Evolutionary conservation across 139 green algal genomes (phyloP), one percentile per base, ranked within the genome.

Genomic region (Chlorella ohadii): DNA sequence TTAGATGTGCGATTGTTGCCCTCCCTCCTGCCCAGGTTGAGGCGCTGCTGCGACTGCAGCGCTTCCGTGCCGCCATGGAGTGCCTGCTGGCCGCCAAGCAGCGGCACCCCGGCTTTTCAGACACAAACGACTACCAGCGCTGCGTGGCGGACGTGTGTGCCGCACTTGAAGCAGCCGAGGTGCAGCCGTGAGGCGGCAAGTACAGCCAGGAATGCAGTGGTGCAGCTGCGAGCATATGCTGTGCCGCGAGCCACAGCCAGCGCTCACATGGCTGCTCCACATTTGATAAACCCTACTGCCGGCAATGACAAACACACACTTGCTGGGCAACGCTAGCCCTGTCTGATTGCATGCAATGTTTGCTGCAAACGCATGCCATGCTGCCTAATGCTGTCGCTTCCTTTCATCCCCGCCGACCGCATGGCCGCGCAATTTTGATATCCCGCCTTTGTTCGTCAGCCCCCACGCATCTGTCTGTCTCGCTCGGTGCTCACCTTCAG

Each of bases 31-130:
- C 63, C 38, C 78, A 83, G 78, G 72, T 81, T 19, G 81, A 86
- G 59, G 81, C 72, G 12, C 31, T 76, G 72, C 39, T 86, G 28
- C 36, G 7, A 11, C 70, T 85, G 56, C 20, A 15, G 27, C 36
- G 34, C 15, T n/a, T 61, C 55, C 39, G 25, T 0, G 55, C 55
- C 3, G 80, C 80, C 31, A n/a, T 72, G 68, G n/a, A 79, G 27
- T 67, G 56, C 56, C 36, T 85, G 80, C 55, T 79, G 70, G 56
- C 25, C 4, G 80, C 80, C 4, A 3, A 19, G 1, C 36, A 85
- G 56, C 55, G 27, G 28, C 55, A 72, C 56, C 80, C 68, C 0
- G 56, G 5, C 44, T 84, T 68, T 31, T n/a, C 16, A 3, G 63
- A 74, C 16, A 75, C 28, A 9, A 41, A 74, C 4, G 63, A 73